These are phyloP conservation scores for Seiridium cupressi DNA, from an alignment of 2,329 filamentous ascomycete species.

Conservation along the genomic window DNA sequence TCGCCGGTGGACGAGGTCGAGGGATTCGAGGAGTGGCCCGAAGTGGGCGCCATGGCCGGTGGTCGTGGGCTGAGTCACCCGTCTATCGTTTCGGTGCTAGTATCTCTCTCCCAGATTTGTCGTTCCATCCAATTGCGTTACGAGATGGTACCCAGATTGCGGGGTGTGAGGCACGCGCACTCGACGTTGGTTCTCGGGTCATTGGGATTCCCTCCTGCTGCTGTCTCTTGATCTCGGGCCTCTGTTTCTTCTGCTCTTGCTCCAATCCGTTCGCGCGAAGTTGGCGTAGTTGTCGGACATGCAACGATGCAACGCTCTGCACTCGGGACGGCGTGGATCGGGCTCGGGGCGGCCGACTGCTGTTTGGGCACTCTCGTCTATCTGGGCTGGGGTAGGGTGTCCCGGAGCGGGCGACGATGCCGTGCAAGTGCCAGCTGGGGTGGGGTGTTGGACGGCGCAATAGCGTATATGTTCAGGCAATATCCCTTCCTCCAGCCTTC, in stretches of 20 bases:
- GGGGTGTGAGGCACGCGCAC: constrained; percentile 5
- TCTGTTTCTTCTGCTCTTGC: not conserved
- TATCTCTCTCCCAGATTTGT: not conserved
- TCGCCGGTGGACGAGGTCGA: constrained; percentile 28
- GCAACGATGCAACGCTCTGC: not conserved
- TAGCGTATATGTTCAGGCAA: constrained; percentile 1
- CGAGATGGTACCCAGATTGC: not conserved
- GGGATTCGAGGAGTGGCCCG: constrained; percentile 24
- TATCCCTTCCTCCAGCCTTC: not conserved
- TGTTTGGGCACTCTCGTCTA: not conserved
- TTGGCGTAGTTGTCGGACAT: not conserved
- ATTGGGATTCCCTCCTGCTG: not conserved
- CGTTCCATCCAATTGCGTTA: not conserved
- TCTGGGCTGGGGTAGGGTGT: not conserved
- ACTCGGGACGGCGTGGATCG: not conserved
- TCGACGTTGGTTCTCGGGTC: not conserved
- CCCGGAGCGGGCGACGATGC: not conserved
- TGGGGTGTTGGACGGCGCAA: constrained; percentile 1
- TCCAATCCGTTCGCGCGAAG: not conserved
- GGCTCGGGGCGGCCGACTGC: not conserved
- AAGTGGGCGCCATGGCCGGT: constrained; percentile 35
- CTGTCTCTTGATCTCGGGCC: not conserved
- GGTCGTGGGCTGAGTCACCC: constrained; percentile 8
- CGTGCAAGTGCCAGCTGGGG: constrained; percentile 3
- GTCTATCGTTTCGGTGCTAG: not conserved